Evolutionary conservation across 208 protist genomes (phyloP), one percentile per base, ranked within the genome.

Genomic region (Crithidia expoeki): DNA sequence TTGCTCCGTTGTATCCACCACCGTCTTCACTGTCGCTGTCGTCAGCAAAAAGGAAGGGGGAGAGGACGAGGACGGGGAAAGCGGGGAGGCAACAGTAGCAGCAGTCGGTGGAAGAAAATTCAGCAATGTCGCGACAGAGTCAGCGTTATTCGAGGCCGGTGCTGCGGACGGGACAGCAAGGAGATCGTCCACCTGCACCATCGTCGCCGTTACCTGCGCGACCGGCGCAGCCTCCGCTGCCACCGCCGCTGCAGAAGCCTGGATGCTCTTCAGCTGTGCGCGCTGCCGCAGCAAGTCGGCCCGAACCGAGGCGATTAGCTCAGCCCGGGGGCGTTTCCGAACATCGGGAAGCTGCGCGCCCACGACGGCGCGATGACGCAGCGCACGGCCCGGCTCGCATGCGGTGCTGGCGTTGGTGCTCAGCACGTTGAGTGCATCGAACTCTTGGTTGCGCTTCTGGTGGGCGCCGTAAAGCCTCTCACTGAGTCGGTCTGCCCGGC

Each of bases 391-490:
- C 25, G 52, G 4, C 36, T 59, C 55, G 0, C 2, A 10, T 1
- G 30, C 28, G 16, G 16, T 3, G 7, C 0, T 16, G n/a, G 30
- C 52, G 51, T 76, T 76, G 17, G 62, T 76, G 34, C 12, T 51
- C 9, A 79, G 23, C 25, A 87, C 74, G 9, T 72, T 76, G 32
- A 87, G 67, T 0, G 78, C 46, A 1, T 52, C 21, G 40, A 82
- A 79, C 3, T 87, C 78, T 10, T 69, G 58, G 33, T 74, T 68
- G 10, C 23, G 53, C 16, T 77, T 65, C 1, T 16, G 7, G 42
- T 67, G 56, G 0, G 40, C 40, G 1, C 30, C 42, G 59, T 78
- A 78, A 44, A 57, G 72, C 33, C 64, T 47, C 3, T 53, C 27
- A 16, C 33, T 47, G 23, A 69, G 7, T 42, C 30, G 44, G 44